Percentiles rank a stretch among this genome's conserved stretches.
Conservation (phyloP, 2,329 filamentous ascomycete species). For the Lomentospora prolificans region DNA sequence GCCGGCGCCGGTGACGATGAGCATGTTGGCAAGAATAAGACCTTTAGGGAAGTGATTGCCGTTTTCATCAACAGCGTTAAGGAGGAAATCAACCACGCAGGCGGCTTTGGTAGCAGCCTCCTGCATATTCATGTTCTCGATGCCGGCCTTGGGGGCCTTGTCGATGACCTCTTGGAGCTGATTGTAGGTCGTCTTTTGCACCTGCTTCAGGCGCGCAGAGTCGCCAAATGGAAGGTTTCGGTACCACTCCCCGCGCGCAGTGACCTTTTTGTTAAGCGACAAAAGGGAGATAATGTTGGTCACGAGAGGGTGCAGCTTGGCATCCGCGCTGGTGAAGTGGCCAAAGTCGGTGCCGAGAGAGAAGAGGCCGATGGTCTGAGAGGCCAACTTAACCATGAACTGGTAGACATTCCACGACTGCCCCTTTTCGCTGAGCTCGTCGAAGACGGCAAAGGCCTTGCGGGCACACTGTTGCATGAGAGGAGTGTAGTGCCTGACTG, state of each 20-base stretch:
- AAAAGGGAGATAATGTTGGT: constrained; percentile 38
- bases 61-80: constrained; percentile 5
- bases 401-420: constrained; percentile 39
- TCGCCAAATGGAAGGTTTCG: constrained; percentile 47
- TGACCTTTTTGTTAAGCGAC: constrained; percentile 48
- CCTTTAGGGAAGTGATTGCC: constrained; percentile 16
- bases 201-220: constrained; percentile 29
- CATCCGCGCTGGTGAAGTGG: constrained; percentile 32
- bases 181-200: constrained; percentile 21
- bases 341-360: constrained; percentile 34
- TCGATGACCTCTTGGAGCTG: constrained; percentile 29
- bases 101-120: constrained; percentile 2
- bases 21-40: constrained; percentile 32
- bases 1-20: constrained; percentile 36
- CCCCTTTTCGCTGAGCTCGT: constrained; percentile 37
- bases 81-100: constrained; percentile 4
- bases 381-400: constrained; percentile 39
- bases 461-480: constrained; percentile 47
- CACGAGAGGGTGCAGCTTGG: constrained; percentile 42
- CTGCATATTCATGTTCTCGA: background rate
- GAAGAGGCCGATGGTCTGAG: constrained; percentile 34
- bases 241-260: constrained; percentile 46
- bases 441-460: constrained; percentile 37
- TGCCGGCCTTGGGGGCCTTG: constrained; percentile 22
- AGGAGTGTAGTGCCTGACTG: constrained; percentile 50